Conservation (phyloP, 169 alveolate genomes). For the Haemoproteus tartakovskyi region DNA sequence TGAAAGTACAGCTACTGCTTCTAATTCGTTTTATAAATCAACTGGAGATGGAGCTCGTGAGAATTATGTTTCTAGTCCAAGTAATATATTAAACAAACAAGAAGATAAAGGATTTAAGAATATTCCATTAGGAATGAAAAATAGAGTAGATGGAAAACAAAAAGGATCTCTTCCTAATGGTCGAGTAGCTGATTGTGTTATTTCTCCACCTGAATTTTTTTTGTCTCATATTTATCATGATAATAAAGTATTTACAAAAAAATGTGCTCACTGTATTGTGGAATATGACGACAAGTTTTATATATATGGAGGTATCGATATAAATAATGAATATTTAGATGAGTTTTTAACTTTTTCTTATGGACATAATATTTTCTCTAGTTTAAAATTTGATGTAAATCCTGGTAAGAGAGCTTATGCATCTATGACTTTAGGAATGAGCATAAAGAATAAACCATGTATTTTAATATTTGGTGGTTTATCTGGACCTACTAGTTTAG, state of each 20-base stretch:
- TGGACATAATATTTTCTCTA: constrained; percentile 54
- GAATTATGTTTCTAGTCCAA: no score
- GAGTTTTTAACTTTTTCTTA: constrained; percentile 49
- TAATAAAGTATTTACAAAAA: constrained; percentile 60
- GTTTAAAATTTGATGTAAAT: constrained; percentile 25
- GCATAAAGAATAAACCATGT: constrained; percentile 20
- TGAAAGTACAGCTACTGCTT: no score
- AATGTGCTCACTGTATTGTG: constrained; percentile 50
- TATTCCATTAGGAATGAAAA: no score
- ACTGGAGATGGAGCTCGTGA: no score
- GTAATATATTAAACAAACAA: no score
- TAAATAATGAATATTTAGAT: constrained; percentile 32
- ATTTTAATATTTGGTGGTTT: constrained; percentile 61
- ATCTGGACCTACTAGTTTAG: constrained; percentile 53
- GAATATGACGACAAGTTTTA: constrained; percentile 61
- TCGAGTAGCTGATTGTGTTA: constrained; percentile 65
- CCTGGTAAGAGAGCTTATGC: constrained; percentile 66
- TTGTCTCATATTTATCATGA: constrained; percentile 66
- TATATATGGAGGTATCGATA: constrained; percentile 64
- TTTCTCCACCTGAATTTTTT: constrained; percentile 66
- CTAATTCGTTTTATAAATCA: no score
- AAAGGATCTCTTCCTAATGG: constrained; percentile 10
- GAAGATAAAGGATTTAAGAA: no score
- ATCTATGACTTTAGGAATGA: constrained; percentile 44
- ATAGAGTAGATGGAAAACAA: constrained; percentile 15